Conservation (phyloP, 768 basidiomycete genomes). For the Hydnum rufescens region DNA sequence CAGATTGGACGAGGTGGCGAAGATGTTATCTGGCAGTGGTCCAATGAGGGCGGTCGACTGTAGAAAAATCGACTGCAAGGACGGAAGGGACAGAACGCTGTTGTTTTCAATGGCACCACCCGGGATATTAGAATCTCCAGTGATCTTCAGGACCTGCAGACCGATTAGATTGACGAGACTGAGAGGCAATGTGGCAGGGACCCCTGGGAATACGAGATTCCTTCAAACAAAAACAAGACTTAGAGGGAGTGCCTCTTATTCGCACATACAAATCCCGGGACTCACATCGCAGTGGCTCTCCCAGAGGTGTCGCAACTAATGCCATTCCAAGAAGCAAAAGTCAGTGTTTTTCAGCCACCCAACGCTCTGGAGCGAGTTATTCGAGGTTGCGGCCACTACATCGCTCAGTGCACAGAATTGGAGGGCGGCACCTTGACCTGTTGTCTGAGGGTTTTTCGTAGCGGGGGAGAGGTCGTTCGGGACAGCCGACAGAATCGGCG, state of each 20-base stretch:
- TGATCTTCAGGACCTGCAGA: slow-evolving; percentile 21
- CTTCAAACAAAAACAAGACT: no score
- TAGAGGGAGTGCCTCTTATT: no score
- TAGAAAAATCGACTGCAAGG: slow-evolving; percentile 5
- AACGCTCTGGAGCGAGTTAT: slow-evolving; percentile 23
- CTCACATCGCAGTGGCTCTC: slow-evolving; percentile 25
- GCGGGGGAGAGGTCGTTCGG: slow-evolving; percentile 15
- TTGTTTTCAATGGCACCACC: slow-evolving; percentile 16
- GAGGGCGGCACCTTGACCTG: slow-evolving; percentile 21
- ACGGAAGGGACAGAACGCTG: slow-evolving; percentile 3
- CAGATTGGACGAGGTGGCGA: slow-evolving; percentile 3
- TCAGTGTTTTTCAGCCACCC: slow-evolving; percentile 28
- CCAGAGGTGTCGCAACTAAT: slow-evolving; percentile 26
- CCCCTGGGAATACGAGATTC: slow-evolving; percentile 26
- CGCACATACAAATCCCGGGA: no score
- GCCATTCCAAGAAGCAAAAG: slow-evolving; percentile 29
- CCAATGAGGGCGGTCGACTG: slow-evolving; percentile 7
- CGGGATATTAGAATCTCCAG: slow-evolving; percentile 25
- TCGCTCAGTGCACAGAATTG: slow-evolving; percentile 31
- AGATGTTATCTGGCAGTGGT: slow-evolving; percentile 3
- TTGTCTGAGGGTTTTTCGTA: slow-evolving; percentile 16
- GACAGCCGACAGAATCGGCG: slow-evolving; percentile 23
- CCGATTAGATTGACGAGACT: slow-evolving; percentile 22
- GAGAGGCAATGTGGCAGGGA: slow-evolving; percentile 26
- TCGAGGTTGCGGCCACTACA: slow-evolving; percentile 23